phyloP scores from a whole-genome alignment of 1,139 yeast species.

The Saccharomycopsis crataegensis region DNA sequence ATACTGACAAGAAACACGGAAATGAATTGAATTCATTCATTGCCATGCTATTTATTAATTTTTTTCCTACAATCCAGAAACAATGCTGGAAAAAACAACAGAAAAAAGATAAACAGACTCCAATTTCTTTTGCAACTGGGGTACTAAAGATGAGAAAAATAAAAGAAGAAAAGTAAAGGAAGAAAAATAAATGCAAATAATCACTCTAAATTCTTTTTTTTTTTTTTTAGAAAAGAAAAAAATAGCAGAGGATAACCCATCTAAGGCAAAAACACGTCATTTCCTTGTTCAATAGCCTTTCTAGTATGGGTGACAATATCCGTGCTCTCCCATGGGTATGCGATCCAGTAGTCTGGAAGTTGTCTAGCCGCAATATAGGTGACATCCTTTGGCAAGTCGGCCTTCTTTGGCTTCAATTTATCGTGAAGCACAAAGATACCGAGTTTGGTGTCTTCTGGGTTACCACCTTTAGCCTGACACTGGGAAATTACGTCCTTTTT shows the following conservation, averaged over 20 bases:
- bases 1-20: too few species aligned
- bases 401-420: slow-evolving; percentile 46
- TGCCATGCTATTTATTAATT: too few species aligned
- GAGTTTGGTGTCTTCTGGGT: slow-evolving; percentile 38
- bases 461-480: slow-evolving; percentile 30
- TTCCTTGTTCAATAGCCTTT: slow-evolving; percentile 74
- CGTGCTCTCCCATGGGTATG: slow-evolving; percentile 94
- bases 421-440: slow-evolving; percentile 55
- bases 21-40: too few species aligned
- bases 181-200: not conserved
- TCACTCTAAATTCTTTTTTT: not conserved
- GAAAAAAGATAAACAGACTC: too few species aligned
- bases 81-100: too few species aligned
- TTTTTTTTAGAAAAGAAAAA: not conserved
- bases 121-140: too few species aligned
- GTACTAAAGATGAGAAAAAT: not conserved
- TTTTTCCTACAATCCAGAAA: too few species aligned
- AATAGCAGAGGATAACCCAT: not conserved
- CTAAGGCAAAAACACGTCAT: slow-evolving; percentile 30
- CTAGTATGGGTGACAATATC: slow-evolving; percentile 86
- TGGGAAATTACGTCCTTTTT: slow-evolving; percentile 62
- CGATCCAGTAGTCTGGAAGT: slow-evolving; percentile 92
- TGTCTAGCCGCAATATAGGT: slow-evolving; percentile 86
- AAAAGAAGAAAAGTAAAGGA: not conserved
- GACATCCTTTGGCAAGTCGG: slow-evolving; percentile 54